phyloP scores from a whole-genome alignment of 305 asterid genomes.

The Fraxinus velutina region DNA sequence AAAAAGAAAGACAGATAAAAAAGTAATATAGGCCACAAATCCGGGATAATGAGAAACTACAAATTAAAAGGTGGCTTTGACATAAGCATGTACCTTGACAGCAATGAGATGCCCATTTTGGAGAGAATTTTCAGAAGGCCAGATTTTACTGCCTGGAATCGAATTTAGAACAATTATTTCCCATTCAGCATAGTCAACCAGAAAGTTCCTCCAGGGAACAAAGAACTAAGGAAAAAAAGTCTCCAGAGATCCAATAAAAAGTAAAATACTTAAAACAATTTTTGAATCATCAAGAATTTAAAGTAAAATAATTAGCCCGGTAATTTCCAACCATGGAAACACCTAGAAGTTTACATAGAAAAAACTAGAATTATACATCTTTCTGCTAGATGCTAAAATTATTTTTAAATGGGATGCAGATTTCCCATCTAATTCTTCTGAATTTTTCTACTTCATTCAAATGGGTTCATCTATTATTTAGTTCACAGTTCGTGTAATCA shows the following conservation, averaged over 20 bases:
- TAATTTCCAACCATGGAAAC: neutral
- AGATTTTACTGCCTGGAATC: conserved; percentile 73
- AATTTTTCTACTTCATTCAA: neutral
- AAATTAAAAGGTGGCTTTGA: conserved; percentile 12
- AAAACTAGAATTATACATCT: neutral
- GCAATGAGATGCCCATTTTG: conserved; percentile 98
- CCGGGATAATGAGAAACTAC: conserved; percentile 12
- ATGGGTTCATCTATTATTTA: neutral
- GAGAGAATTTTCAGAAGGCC: conserved; percentile 95
- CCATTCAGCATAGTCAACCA: conserved; percentile 19
- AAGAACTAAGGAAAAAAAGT: conserved; percentile 2
- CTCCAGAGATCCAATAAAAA: neutral
- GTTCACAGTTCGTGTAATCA: neutral
- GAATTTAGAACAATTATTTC: conserved; percentile 14
- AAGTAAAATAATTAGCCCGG: neutral
- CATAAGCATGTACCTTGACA: conserved; percentile 62
- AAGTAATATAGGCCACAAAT: conserved; percentile 4
- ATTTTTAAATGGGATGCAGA: neutral
- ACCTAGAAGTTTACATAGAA: neutral
- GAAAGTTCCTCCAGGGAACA: neutral
- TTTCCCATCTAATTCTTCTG: neutral
- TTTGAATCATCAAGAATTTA: neutral
- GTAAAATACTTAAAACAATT: neutral
- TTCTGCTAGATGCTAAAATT: neutral
- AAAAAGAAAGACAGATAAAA: conserved; percentile 19